Conservation (phyloP, 108 stramenopile genomes). For the Nitzschia sp. region DNA sequence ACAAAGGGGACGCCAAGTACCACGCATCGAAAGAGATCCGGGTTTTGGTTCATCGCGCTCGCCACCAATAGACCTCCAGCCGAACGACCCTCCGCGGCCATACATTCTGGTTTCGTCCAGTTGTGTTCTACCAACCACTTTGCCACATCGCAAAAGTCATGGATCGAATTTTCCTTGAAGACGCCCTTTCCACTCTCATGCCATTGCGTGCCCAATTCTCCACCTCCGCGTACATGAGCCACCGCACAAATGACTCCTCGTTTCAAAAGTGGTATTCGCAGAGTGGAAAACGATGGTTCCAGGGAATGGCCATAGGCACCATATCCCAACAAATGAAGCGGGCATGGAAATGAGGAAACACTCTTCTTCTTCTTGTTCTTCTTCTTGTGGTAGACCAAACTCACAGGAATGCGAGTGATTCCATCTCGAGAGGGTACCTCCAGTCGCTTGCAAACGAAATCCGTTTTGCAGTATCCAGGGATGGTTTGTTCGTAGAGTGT, state of each 20-base stretch:
- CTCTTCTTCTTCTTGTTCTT: too few relatives aligned
- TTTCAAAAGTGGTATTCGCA: constrained; percentile 83
- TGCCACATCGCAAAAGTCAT: constrained; percentile 84
- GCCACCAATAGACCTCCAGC: constrained; percentile 68
- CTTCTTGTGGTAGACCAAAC: constrained; percentile 70
- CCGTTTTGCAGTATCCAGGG: constrained; percentile 66
- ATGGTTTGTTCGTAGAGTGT: constrained; percentile 70
- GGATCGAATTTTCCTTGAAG: constrained; percentile 85
- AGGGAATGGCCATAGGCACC: constrained; percentile 67
- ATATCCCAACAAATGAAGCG: constrained; percentile 14
- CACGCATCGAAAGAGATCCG: constrained; percentile 79
- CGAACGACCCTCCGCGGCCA: constrained; percentile 58
- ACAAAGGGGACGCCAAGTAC: constrained; percentile 93
- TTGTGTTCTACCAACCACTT: constrained; percentile 38
- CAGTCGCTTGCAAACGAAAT: constrained; percentile 68
- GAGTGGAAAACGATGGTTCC: constrained; percentile 69
- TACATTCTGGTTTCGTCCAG: constrained; percentile 27
- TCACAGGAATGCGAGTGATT: constrained; percentile 61
- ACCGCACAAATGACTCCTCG: constrained; percentile 90
- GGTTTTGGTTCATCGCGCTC: constrained; percentile 61
- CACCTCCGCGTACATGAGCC: constrained; percentile 96
- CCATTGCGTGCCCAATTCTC: constrained; percentile 89
- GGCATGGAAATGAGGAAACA: background rate
- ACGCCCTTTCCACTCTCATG: constrained; percentile 80
- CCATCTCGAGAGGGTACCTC: constrained; percentile 72